Percentiles rank a stretch among this genome's conserved stretches.
phyloP scores from a whole-genome alignment of 768 basidiomycete species.

The Pulveroboletus sp. region DNA sequence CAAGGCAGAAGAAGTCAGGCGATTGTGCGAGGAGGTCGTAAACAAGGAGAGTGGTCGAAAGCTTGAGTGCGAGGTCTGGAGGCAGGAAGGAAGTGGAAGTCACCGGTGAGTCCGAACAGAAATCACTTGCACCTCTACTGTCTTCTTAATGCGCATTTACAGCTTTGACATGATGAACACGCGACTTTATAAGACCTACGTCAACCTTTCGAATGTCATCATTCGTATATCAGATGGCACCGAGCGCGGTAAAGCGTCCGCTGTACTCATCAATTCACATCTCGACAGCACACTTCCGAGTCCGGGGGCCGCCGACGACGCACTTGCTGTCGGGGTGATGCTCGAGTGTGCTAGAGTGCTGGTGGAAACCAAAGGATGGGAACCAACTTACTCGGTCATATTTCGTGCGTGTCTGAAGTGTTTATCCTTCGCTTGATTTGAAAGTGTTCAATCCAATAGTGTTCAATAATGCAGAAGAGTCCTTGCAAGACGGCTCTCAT shows the following conservation, averaged over 20 bases:
- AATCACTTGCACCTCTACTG: background rate
- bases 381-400: constrained; percentile 71
- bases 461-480: constrained; percentile 95
- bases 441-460: constrained; percentile 41
- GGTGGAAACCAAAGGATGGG: constrained; percentile 57
- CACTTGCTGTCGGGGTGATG: constrained; percentile 85
- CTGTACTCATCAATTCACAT: constrained; percentile 85
- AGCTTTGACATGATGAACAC: constrained; percentile 93
- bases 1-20: constrained; percentile 57
- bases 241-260: constrained; percentile 66
- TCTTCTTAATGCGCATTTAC: background rate
- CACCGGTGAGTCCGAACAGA: constrained; percentile 58
- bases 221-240: constrained; percentile 82
- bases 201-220: constrained; percentile 83
- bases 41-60: constrained; percentile 41
- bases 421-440: background rate
- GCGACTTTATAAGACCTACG: constrained; percentile 81
- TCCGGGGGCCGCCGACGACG: constrained; percentile 88
- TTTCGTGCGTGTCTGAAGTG: constrained; percentile 55
- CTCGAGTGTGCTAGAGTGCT: constrained; percentile 82
- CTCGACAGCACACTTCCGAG: constrained; percentile 87
- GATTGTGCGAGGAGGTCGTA: constrained; percentile 55
- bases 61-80: constrained; percentile 89
- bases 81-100: constrained; percentile 82
- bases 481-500: constrained; percentile 91